A percentile compares a stretch with the other conserved stretches of the same genome.
Evolutionary conservation across 495 filamentous ascomycete species (phyloP).

Genomic region (Penicillium paxilli): DNA sequence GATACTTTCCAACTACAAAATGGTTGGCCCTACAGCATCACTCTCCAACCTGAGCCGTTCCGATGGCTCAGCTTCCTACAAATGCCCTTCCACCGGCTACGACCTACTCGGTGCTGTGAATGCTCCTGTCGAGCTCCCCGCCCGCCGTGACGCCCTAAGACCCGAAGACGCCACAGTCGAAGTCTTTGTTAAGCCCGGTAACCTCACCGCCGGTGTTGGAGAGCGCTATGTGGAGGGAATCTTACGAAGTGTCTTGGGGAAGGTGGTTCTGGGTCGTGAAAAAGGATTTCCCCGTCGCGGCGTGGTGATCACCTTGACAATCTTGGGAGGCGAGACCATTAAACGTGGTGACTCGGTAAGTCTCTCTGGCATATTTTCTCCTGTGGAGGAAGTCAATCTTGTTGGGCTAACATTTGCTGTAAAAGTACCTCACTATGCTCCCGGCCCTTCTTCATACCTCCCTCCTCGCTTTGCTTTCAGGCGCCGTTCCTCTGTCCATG

Average conservation of each 20-base stretch:
- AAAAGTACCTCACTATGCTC: slow-evolving; percentile 70
- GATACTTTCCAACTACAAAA: slow-evolving; percentile 15
- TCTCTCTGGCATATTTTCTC: not conserved
- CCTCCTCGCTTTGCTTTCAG: slow-evolving; percentile 72
- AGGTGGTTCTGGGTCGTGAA: slow-evolving; percentile 37
- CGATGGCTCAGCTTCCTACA: slow-evolving; percentile 87
- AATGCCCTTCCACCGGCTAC: slow-evolving; percentile 66
- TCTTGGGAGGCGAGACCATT: slow-evolving; percentile 54
- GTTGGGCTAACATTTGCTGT: slow-evolving; percentile 6
- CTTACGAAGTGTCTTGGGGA: slow-evolving; percentile 28
- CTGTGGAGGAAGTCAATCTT: not conserved
- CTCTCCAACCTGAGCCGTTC: slow-evolving; percentile 63
- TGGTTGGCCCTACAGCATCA: slow-evolving; percentile 39
- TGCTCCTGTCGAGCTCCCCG: slow-evolving; percentile 84
- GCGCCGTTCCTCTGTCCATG: slow-evolving; percentile 71
- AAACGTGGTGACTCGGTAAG: slow-evolving; percentile 69
- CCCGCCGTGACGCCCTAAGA: slow-evolving; percentile 74
- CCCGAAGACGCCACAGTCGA: slow-evolving; percentile 89
- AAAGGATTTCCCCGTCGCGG: slow-evolving; percentile 39
- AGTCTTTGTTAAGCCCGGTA: slow-evolving; percentile 81
- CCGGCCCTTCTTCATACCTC: slow-evolving; percentile 74
- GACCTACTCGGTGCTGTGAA: slow-evolving; percentile 83
- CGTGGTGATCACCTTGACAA: slow-evolving; percentile 42
- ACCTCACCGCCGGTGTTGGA: slow-evolving; percentile 66
- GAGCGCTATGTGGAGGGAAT: slow-evolving; percentile 54